A percentile compares a stretch with the other conserved stretches of the same genome.
These are phyloP conservation scores for Aquilaria sinensis DNA, from an alignment of 345 rosid genomes.

Conservation along the genomic window DNA sequence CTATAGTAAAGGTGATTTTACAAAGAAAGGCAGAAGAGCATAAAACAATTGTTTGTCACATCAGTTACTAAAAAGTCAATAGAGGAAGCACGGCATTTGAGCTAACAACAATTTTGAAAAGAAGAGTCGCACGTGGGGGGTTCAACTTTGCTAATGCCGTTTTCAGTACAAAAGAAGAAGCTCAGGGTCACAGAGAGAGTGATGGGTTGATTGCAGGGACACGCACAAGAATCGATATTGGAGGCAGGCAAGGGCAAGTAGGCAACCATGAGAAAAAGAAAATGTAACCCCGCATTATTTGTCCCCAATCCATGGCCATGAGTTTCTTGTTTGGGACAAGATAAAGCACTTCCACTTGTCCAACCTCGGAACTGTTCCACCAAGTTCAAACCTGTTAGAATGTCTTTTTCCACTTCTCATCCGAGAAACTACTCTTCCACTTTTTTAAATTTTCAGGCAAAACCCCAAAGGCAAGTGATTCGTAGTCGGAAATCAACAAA, in stretches of 20 bases:
- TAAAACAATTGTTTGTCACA: background rate
- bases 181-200: background rate
- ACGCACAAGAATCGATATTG: conserved; percentile 9
- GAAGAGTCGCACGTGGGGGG: conserved; percentile 14
- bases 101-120: background rate
- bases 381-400: too few species aligned
- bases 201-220: conserved; percentile 2
- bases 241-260: background rate
- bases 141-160: background rate
- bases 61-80: background rate
- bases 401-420: too few species aligned
- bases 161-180: conserved; percentile 9
- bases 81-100: conserved; percentile 1
- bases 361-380: too few species aligned
- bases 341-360: background rate
- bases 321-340: conserved; percentile 15
- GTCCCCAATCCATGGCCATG: too few species aligned
- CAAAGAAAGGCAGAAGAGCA: background rate
- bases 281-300: conserved; percentile 1
- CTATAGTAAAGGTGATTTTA: too few species aligned
- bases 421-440: too few species aligned
- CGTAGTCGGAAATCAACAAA: too few species aligned
- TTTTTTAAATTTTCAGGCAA: too few species aligned
- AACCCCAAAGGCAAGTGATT: too few species aligned
- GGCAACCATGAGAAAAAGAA: conserved; percentile 4